Percentiles rank a stretch among this genome's conserved stretches.
Conservation (phyloP, 2,329 filamentous ascomycete genomes). For the Dactylellina leptospora region DNA sequence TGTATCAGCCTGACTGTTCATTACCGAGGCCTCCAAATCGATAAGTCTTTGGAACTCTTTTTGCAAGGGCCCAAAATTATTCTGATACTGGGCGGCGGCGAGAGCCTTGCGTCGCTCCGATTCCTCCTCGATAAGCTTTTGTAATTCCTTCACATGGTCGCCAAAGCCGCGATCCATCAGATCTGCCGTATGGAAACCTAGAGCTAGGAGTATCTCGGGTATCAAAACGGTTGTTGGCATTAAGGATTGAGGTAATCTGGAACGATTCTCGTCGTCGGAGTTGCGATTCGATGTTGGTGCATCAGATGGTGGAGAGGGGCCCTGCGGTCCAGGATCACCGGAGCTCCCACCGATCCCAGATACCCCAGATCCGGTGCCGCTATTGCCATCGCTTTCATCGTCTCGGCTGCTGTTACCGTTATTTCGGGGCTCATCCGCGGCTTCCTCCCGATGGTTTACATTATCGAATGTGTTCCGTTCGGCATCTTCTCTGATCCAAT, state of each 20-base stretch:
- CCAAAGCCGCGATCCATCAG: slow-evolving; percentile 32
- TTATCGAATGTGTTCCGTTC: slow-evolving; percentile 38
- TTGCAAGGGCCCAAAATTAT: slow-evolving; percentile 29
- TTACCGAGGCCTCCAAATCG: slow-evolving; percentile 27
- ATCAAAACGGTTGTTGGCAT: slow-evolving; percentile 33
- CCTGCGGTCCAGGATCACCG: slow-evolving; percentile 30
- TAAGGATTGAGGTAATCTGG: slow-evolving; percentile 6
- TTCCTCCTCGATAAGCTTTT: slow-evolving; percentile 41
- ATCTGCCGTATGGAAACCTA: slow-evolving; percentile 41
- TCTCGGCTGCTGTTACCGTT: slow-evolving; percentile 18
- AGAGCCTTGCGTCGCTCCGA: slow-evolving; percentile 30
- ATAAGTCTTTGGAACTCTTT: slow-evolving; percentile 38
- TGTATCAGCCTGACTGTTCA: neutral
- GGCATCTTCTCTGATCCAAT: slow-evolving; percentile 55
- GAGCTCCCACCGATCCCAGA: slow-evolving; percentile 39
- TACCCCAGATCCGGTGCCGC: slow-evolving; percentile 14
- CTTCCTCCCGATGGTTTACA: slow-evolving; percentile 34
- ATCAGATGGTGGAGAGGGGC: slow-evolving; percentile 33
- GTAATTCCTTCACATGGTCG: slow-evolving; percentile 22
- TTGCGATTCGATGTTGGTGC: slow-evolving; percentile 23
- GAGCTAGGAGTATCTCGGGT: slow-evolving; percentile 28
- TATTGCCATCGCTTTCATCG: neutral
- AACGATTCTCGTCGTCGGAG: slow-evolving; percentile 22
- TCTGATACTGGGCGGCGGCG: slow-evolving; percentile 7
- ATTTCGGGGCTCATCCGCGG: slow-evolving; percentile 19